These are phyloP conservation scores for Penicillium sp. DNA, from an alignment of 2,329 filamentous ascomycete species.

Conservation along the genomic window DNA sequence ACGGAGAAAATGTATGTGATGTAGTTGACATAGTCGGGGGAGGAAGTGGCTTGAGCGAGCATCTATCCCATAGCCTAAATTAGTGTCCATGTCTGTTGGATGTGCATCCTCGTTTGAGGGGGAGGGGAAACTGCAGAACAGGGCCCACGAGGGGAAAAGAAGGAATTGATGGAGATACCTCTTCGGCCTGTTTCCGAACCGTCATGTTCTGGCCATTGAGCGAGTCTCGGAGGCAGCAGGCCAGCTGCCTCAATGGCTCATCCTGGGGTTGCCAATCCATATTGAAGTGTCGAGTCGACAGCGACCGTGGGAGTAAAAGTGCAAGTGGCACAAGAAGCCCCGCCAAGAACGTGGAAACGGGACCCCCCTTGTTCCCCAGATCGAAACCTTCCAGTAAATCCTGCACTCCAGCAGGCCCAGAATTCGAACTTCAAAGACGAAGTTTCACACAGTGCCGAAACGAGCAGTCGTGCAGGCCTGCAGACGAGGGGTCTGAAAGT, in stretches of 20 bases:
- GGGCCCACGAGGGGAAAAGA: conserved; percentile 4
- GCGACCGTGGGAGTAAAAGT: conserved; percentile 22
- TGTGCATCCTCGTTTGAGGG: conserved; percentile 1
- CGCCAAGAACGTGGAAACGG: conserved; percentile 27
- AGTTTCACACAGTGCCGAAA: conserved; percentile 1
- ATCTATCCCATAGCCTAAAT: conserved; percentile 56
- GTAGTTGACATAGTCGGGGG: conserved; percentile 95
- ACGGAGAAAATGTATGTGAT: conserved; percentile 84
- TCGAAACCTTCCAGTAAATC: neutral
- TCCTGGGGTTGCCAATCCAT: conserved; percentile 93
- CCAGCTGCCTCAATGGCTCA: conserved; percentile 82
- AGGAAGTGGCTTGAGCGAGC: conserved; percentile 80
- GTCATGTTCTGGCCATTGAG: conserved; percentile 73
- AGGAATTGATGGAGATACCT: conserved; percentile 46
- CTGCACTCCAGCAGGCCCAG: neutral
- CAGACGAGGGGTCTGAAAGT: neutral
- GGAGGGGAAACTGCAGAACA: conserved; percentile 6
- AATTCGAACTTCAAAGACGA: neutral
- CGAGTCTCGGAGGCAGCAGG: conserved; percentile 83
- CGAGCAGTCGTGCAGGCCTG: neutral
- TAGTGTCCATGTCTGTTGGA: conserved; percentile 3
- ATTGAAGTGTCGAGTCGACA: conserved; percentile 19
- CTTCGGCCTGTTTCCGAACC: conserved; percentile 82
- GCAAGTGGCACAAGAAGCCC: conserved; percentile 24
- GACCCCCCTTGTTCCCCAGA: conserved; percentile 15